Base-by-base conservation (phyloP, 31 red algal species). In the Bonnemaisonia californica region DNA sequence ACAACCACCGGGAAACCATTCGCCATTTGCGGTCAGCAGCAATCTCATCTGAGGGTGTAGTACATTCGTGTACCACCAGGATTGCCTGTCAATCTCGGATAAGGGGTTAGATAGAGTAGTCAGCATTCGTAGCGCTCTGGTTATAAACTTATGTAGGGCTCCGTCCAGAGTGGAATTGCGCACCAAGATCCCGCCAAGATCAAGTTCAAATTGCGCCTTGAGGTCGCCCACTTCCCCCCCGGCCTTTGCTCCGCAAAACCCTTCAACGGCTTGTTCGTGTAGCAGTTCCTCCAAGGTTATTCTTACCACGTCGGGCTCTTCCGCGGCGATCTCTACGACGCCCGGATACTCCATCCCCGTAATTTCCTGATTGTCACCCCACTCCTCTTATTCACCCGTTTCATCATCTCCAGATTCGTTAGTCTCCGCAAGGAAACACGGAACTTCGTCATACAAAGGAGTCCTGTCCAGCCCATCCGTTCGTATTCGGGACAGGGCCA, bases 21-120 rank as follows among this genome's bases (percentile, higher is more conserved):
- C 2, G 75, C 76, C 76, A 81, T 81, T 32, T 41, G 28, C 2
- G 66, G 76, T 66, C 66, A 81, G 32, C 74, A 89, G 68, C 73
- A 89, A 29, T 74, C 22, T 5, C 64, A 59, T 23, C 86, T 51
- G 3, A 81, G 31, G 54, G 63, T 67, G 21, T 72, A 48, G 63
- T 63, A 89, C 68, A 81, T 72, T 1, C 56, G 4, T 31, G 40
- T 47, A 27, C 61, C 83, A 11, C 45, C 57, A 60, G 68, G 81
- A 31, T 85, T 42, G 24, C 71, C 69, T 5, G 74, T 37, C 28
- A 62, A 54, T 21, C 34, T 37, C 27, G 27, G n/a, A n/a, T n/a
- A n/a, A n/a, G n/a, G n/a, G n/a, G n/a, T n/a, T n/a, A 37, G 19
- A 40, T 12, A 12, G 36, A 11, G 47, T n/a, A 27, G 47, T 29